These are phyloP conservation scores for Laguncularia racemosa DNA, from an alignment of 345 rosid genomes.

Conservation along the genomic window DNA sequence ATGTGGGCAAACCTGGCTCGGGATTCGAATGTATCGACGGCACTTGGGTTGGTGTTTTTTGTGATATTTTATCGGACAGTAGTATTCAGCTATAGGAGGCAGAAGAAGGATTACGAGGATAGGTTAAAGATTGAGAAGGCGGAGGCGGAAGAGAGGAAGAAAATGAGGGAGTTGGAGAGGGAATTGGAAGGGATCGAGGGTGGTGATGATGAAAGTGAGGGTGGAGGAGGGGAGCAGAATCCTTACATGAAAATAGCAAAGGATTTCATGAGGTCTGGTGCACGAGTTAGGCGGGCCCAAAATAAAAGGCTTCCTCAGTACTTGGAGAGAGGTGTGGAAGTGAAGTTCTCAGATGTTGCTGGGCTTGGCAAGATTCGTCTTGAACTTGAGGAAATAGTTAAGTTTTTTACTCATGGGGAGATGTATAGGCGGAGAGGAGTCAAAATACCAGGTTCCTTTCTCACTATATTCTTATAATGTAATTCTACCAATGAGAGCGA, in stretches of 20 bases:
- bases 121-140: slow-evolving; percentile 92
- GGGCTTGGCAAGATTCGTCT: slow-evolving; percentile 94
- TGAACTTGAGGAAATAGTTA: slow-evolving; percentile 92
- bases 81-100: slow-evolving; percentile 73
- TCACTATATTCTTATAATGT: neutral
- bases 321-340: slow-evolving; percentile 82
- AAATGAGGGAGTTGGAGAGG: slow-evolving; percentile 77
- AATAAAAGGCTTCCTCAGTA: slow-evolving; percentile 73
- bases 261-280: slow-evolving; percentile 97
- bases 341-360: slow-evolving; percentile 84
- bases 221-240: slow-evolving; percentile 57
- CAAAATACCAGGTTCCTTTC: slow-evolving; percentile 68
- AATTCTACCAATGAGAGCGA: neutral
- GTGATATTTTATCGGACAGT: slow-evolving; percentile 70
- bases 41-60: slow-evolving; percentile 67
- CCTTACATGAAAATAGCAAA: slow-evolving; percentile 71
- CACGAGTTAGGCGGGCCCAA: slow-evolving; percentile 66
- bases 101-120: slow-evolving; percentile 88
- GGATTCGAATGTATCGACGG: slow-evolving; percentile 59
- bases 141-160: slow-evolving; percentile 85
- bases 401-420: slow-evolving; percentile 95
- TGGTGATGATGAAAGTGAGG: slow-evolving; percentile 48
- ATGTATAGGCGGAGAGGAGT: slow-evolving; percentile 93
- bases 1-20: slow-evolving; percentile 64
- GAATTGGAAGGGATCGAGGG: slow-evolving; percentile 63